A percentile compares a stretch with the other conserved stretches of the same genome.
These are phyloP conservation scores for Diaporthe batatas DNA, from an alignment of 2,329 filamentous ascomycete genomes.

Conservation along the genomic window DNA sequence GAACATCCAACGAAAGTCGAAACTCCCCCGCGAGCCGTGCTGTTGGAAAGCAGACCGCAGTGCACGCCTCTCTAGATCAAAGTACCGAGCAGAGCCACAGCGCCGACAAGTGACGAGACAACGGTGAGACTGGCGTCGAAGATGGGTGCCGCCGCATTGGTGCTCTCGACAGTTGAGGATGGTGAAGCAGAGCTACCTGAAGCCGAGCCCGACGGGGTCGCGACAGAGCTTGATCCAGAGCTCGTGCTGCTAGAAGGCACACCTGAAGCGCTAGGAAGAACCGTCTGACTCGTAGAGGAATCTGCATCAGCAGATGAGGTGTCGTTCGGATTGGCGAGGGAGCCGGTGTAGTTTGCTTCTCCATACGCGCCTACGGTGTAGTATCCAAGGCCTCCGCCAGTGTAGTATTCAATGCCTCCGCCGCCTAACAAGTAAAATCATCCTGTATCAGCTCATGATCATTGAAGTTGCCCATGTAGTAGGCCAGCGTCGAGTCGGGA, in stretches of 20 bases:
- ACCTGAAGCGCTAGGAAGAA: background rate
- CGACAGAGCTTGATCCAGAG: background rate
- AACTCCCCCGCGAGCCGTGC: background rate
- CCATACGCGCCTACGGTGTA: background rate
- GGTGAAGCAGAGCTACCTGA: background rate
- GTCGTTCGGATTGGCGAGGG: too few relatives aligned
- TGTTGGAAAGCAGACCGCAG: background rate
- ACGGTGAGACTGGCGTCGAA: background rate
- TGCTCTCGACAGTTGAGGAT: background rate
- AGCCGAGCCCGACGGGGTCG: background rate
- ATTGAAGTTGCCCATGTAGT: too few relatives aligned
- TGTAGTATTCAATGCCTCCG: background rate
- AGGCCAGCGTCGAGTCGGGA: background rate
- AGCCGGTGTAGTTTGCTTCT: too few relatives aligned
- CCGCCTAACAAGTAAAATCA: background rate
- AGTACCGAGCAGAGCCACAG: background rate
- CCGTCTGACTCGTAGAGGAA: background rate
- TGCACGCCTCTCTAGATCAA: background rate
- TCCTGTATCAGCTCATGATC: background rate
- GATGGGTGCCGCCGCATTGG: background rate
- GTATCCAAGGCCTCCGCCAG: background rate
- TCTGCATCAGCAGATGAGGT: background rate
- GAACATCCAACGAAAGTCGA: background rate
- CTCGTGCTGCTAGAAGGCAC: background rate
- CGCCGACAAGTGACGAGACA: background rate